phyloP scores from a whole-genome alignment of 179 eudicot species.

The Vitellaria paradoxa region DNA sequence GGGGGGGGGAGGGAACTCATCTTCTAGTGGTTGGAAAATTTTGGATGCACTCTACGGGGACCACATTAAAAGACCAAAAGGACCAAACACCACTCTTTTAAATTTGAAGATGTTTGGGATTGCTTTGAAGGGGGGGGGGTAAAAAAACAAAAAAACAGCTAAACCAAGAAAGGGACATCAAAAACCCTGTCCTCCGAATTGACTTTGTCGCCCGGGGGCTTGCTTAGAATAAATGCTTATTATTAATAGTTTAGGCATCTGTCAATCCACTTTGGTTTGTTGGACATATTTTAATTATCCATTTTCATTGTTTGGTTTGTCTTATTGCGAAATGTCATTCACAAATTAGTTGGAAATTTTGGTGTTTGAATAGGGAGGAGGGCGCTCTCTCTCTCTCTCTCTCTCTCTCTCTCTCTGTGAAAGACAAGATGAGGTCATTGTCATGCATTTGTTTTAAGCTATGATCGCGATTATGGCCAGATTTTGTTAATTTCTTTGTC shows the following conservation, averaged over 20 bases:
- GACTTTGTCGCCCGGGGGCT: not conserved
- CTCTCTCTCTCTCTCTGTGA: not conserved
- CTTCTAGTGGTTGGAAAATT: slow-evolving; percentile 24
- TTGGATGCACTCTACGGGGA: slow-evolving; percentile 19
- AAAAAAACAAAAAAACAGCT: slow-evolving; percentile 18
- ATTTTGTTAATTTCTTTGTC: not conserved
- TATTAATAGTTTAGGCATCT: slow-evolving; percentile 1
- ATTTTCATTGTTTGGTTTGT: not conserved
- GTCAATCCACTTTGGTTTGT: slow-evolving; percentile 13
- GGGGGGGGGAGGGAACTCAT: slow-evolving; percentile 15
- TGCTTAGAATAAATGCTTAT: slow-evolving; percentile 11
- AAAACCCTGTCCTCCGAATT: slow-evolving; percentile 10
- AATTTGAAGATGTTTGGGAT: too few relatives aligned
- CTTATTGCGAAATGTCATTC: slow-evolving; percentile 5
- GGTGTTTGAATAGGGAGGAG: not conserved
- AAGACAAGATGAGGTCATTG: slow-evolving; percentile 21
- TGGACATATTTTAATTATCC: not conserved
- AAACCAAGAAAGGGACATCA: slow-evolving; percentile 23
- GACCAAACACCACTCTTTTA: too few relatives aligned
- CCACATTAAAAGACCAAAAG: not conserved
- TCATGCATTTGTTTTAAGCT: slow-evolving; percentile 3
- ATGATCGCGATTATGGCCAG: slow-evolving; percentile 4
- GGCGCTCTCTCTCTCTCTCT: too few relatives aligned
- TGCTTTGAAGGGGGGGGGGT: too few relatives aligned
- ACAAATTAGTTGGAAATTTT: slow-evolving; percentile 12